Evolutionary conservation across 2,329 filamentous ascomycete genomes (phyloP), one percentile per base, ranked within the genome.

Genomic region (Lomentospora prolificans): DNA sequence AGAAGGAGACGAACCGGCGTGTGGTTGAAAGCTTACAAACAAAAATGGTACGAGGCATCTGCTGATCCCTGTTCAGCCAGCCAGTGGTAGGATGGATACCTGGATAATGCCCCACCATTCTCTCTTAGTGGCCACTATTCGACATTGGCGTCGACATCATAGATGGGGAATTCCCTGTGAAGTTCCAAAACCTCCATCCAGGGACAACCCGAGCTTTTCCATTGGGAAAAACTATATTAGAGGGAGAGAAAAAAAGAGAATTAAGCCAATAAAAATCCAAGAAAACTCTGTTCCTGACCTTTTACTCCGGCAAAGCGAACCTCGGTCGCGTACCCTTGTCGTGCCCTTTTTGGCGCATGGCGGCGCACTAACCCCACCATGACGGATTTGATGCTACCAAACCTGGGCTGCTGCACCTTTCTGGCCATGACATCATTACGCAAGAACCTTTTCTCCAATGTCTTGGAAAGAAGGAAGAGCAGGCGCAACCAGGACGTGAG

Each of bases 1-100:
- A 22, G 33, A 39, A n/a, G 51, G 39, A 7, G 54, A 56, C 12
- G 54, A 56, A 33, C 54, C 54, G 22, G 54, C 54, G 9, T 33
- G 53, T 12, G 53, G 53, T 9, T 55, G 53, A 55, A 19, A 22
- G 19, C 5, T 19, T 19, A 19, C 30, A 7, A 12, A 12, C 7
- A 33, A 33, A 33, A 33, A 12, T 6, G 30, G 7, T 12, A 7
- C 30, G 30, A 6, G 12, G 30, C 30, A 33, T n/a, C n/a, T n/a
- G n/a, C n/a, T n/a, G n/a, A n/a, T n/a, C n/a, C n/a, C n/a, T n/a
- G n/a, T n/a, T n/a, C n/a, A n/a, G n/a, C n/a, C n/a, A n/a, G n/a
- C n/a, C n/a, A n/a, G n/a, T n/a, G n/a, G n/a, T n/a, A n/a, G n/a
- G n/a, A n/a, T n/a, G n/a, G n/a, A n/a, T n/a, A n/a, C n/a, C n/a